Evolutionary conservation across 805 yeast genomes (phyloP), one percentile per base, ranked within the genome.

Genomic region (Saccharomyces kudriavzevii): DNA sequence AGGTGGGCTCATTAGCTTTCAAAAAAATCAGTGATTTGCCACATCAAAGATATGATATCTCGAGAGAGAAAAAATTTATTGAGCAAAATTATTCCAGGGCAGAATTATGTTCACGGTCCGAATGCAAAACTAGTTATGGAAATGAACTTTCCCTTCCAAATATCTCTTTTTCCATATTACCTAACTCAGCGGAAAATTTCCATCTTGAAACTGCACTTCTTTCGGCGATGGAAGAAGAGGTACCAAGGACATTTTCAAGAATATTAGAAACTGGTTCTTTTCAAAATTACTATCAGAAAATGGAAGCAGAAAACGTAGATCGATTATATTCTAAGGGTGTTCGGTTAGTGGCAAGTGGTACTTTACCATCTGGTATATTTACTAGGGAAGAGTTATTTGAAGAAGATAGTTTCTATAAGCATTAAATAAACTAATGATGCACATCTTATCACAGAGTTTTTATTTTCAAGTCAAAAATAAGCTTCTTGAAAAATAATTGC

Each of bases 401-500:
- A 40, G 66, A 62, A 53, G 60, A 60, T 24, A 62, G 63, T 48
- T 60, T 61, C 47, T 60, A 56, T 53, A 59, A 48, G 51, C 60
- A 60, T 49, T 59, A 54, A 51, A 22, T 49, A n/a, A 35, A 35
- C 13, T 17, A 35, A 35, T 35, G 43, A 35, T 35, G 6, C 29
- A 11, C 6, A 27, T 27, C 29, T 3, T 27, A 11, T 27, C 29
- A 27, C 10, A 27, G 6, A 27, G 10, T 4, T 27, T 27, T 27
- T 27, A 27, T 27, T 27, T 35, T 8, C 4, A 30, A 30, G 4
- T 35, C 22, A 2, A 14, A 5, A 17, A 11, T 13, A 30, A 30
- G 10, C 2, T 30, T 30, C 17, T 13, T 13, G 17, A 60, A 66
- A 65, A 62, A 62, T 43, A 57, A 56, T 62, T 79, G 84, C 84